Base-by-base conservation (phyloP, 257 asterid species). In the Catharanthus roseus region DNA sequence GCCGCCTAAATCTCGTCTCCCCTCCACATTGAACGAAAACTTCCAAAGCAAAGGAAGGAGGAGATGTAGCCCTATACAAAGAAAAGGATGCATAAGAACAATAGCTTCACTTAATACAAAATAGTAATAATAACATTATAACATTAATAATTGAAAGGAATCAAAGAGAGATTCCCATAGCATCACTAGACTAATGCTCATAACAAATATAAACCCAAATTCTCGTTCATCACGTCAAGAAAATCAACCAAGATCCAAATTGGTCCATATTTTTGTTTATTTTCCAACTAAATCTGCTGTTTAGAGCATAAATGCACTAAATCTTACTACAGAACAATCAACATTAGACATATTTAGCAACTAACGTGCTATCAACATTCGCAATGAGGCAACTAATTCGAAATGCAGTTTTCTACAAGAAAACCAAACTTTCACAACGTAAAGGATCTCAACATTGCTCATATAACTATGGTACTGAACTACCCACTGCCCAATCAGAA, bases 21-120 rank as follows among this genome's bases (percentile, higher is more conserved):
- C 97, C 96, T 85, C 84, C 99, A 65, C 96, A 89, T 62, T 93
- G 97, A 68, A 93, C 88, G 80, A 93, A 93, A 84, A 89, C 90
- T 85, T 93, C 96, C 83, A 89, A 70, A 45, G 96, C 96, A 80
- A 89, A 87, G 34, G 93, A 89, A 66, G 96, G 93, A 66, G 99
- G 99, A 79, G 96, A 89, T 75, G 99, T 91, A 76, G 90, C 92
- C 87, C 97, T 91, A 77, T 54, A 78, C 66, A 82, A 24, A 74
- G 65, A 13, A 72, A 70, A 67, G 55, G 63, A 80, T 56, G 71
- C 9, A 61, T 73, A 49, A 75, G 78, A 70, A 51, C 50, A 72
- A 67, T 45, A 44, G 38, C 28, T 10, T 64, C 54, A 24, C 15
- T 21, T 21, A 11, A 13, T 28, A 60, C 24, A 28, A 41, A 29